A percentile compares a stretch with the other conserved stretches of the same genome.
Evolutionary conservation across 1,139 yeast species (phyloP).

Genomic region (Hanseniaspora sp.): DNA sequence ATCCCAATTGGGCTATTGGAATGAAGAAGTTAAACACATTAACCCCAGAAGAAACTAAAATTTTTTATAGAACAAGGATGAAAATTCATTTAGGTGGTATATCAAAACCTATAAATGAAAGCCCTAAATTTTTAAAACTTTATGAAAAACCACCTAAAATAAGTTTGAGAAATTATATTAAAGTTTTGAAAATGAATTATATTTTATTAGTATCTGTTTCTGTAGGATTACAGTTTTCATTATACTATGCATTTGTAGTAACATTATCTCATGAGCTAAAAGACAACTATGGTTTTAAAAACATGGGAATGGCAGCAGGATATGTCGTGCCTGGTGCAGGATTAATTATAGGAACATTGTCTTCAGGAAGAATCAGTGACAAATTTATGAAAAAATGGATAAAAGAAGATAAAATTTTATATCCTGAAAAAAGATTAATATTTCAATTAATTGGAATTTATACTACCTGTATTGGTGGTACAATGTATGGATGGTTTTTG

Average conservation of each 20-base stretch:
- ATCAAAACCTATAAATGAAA: slow-evolving; percentile 24
- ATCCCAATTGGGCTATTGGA: slow-evolving; percentile 23
- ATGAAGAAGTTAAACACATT: slow-evolving; percentile 18
- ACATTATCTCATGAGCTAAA: slow-evolving; percentile 38
- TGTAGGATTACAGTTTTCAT: slow-evolving; percentile 44
- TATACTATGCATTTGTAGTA: slow-evolving; percentile 46
- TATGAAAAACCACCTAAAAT: slow-evolving; percentile 45
- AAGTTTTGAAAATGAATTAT: slow-evolving; percentile 35
- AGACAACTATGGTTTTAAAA: slow-evolving; percentile 32
- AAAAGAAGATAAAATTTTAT: slow-evolving; percentile 24
- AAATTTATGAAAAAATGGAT: slow-evolving; percentile 26
- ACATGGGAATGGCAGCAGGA: slow-evolving; percentile 36
- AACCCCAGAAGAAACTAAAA: slow-evolving; percentile 28
- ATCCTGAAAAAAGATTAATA: slow-evolving; percentile 38
- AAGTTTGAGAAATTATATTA: slow-evolving; percentile 33
- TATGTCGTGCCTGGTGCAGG: slow-evolving; percentile 48
- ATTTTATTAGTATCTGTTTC: slow-evolving; percentile 40
- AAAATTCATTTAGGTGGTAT: slow-evolving; percentile 22
- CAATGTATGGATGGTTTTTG: slow-evolving; percentile 49
- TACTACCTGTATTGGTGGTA: slow-evolving; percentile 37
- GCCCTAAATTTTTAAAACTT: slow-evolving; percentile 21
- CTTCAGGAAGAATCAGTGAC: slow-evolving; percentile 45
- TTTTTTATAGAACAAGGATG: slow-evolving; percentile 28
- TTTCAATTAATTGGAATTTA: slow-evolving; percentile 40
- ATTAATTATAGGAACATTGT: slow-evolving; percentile 40